phyloP scores from a whole-genome alignment of 1,139 yeast genomes.

The Hemisphaericaspora xylanilytica region DNA sequence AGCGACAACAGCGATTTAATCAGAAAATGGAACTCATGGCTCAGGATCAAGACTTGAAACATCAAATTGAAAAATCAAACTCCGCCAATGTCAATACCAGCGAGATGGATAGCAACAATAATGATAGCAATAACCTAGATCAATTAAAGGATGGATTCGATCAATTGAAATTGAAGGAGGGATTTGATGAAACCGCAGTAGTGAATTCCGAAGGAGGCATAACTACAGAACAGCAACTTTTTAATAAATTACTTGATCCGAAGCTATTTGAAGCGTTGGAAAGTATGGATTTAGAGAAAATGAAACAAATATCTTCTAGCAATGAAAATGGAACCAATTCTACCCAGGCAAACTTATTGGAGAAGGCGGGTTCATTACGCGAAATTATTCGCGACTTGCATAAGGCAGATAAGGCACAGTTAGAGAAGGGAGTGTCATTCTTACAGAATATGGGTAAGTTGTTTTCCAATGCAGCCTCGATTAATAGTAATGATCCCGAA shows the following conservation, averaged over 20 bases:
- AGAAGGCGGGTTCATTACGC: constrained; percentile 29
- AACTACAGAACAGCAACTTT: constrained; percentile 14
- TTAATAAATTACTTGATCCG: constrained; percentile 30
- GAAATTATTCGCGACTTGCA: constrained; percentile 30
- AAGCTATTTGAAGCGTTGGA: constrained; percentile 30
- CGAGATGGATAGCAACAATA: not conserved
- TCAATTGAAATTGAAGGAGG: constrained; percentile 3
- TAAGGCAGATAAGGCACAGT: constrained; percentile 27
- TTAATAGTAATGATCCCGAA: constrained; percentile 9
- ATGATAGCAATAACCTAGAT: not conserved
- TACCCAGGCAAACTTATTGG: constrained; percentile 22
- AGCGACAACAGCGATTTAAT: constrained; percentile 24
- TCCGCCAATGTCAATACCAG: no score
- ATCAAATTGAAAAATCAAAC: no score
- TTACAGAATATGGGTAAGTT: constrained; percentile 28
- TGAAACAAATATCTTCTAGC: constrained; percentile 20
- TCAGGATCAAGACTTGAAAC: constrained; percentile 7
- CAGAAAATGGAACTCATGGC: constrained; percentile 12
- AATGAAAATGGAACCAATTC: constrained; percentile 8
- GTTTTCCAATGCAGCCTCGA: constrained; percentile 16
- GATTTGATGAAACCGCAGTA: constrained; percentile 5
- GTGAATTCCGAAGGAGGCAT: constrained; percentile 1
- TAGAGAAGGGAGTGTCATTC: constrained; percentile 29
- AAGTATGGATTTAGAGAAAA: constrained; percentile 26
- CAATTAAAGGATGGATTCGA: no score